phyloP scores from a whole-genome alignment of 345 rosid genomes.

The Populus alba region DNA sequence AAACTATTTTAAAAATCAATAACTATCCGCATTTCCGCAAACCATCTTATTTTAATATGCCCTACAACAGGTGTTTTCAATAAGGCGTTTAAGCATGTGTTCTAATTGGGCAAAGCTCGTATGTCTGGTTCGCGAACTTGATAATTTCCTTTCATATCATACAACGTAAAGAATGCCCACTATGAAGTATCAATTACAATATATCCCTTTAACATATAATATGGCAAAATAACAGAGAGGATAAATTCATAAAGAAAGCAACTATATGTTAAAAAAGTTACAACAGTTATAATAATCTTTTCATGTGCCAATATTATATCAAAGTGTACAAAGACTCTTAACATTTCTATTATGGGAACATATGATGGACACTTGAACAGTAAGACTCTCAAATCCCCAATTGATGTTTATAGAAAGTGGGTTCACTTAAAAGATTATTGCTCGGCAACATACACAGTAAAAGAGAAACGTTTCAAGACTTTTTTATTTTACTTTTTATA shows the following conservation, averaged over 20 bases:
- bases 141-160: not conserved
- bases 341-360: not conserved
- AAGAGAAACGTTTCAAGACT: not conserved
- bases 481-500: too few species aligned
- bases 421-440: too few species aligned
- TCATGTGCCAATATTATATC: not conserved
- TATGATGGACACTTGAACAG: not conserved
- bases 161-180: not conserved
- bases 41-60: too few species aligned
- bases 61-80: too few species aligned
- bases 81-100: not conserved
- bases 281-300: not conserved
- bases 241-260: too few species aligned
- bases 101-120: not conserved
- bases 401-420: not conserved
- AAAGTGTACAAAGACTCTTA: not conserved
- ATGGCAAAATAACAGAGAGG: not conserved
- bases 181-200: not conserved
- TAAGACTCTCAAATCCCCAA: not conserved
- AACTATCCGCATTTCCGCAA: rapidly evolving
- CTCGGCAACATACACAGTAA: not conserved
- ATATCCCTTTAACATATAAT: not conserved
- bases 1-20: too few species aligned
- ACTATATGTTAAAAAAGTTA: not conserved
- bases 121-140: not conserved